A percentile compares a stretch with the other conserved stretches of the same genome.
Conservation (phyloP, 1,139 yeast species). For the Blastobotrys aristatus region DNA sequence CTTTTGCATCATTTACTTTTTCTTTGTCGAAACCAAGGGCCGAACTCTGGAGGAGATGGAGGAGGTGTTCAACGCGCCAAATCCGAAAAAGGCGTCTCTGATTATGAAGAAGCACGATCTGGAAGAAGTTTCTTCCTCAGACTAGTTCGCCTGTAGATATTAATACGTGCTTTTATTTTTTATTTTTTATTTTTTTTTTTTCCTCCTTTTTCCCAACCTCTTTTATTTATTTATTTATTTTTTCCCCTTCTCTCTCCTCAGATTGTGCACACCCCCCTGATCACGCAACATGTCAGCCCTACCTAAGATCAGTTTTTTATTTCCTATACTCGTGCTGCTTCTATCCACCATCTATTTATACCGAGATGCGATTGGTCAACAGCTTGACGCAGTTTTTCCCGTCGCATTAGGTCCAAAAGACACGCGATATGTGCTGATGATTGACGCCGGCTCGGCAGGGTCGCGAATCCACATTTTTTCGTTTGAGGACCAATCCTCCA, state of each 20-base stretch:
- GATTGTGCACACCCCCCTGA: not conserved
- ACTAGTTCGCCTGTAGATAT: too few relatives aligned
- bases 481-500: conserved; percentile 58
- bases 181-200: not conserved
- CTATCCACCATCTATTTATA: not conserved
- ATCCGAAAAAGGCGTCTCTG: conserved; percentile 24
- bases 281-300: not conserved
- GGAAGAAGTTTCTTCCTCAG: not conserved
- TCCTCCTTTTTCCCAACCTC: not conserved
- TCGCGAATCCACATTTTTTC: conserved; percentile 88
- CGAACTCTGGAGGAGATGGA: conserved; percentile 47
- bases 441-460: conserved; percentile 94
- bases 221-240: not conserved
- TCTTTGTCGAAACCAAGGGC: conserved; percentile 45
- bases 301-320: not conserved
- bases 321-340: not conserved
- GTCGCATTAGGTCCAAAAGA: not conserved
- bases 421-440: conserved; percentile 61
- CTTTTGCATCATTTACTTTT: conserved; percentile 34
- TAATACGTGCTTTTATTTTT: not conserved
- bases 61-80: conserved; percentile 35
- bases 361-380: not conserved
- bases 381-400: not conserved
- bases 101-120: not conserved
- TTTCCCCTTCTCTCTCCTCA: not conserved